These are phyloP conservation scores for Saccharomycopsis malanga DNA, from an alignment of 805 yeast species.

Conservation along the genomic window DNA sequence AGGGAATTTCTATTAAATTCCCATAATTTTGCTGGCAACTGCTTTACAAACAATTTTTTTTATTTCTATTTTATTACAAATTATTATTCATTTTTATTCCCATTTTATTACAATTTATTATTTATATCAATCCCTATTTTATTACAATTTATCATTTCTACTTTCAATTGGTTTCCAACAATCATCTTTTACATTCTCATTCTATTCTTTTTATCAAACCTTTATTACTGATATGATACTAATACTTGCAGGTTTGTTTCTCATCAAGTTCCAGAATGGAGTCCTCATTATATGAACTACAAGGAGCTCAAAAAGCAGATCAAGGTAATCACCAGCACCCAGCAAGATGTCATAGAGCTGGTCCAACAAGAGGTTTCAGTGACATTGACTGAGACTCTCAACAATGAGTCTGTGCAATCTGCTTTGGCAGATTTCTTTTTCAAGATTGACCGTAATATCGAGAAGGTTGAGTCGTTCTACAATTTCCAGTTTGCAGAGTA, in stretches of 20 bases:
- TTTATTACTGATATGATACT: not conserved
- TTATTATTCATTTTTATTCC: no score
- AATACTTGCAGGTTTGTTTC: slow-evolving; percentile 38
- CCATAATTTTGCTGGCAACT: no score
- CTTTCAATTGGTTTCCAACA: no score
- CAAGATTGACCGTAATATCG: slow-evolving; percentile 73
- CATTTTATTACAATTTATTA: no score
- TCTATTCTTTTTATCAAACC: no score
- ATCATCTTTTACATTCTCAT: no score
- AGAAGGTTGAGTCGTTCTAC: slow-evolving; percentile 73
- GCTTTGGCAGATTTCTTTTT: slow-evolving; percentile 63
- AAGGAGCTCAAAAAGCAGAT: slow-evolving; percentile 76
- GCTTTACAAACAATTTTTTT: no score
- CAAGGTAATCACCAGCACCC: slow-evolving; percentile 48
- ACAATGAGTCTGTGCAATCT: slow-evolving; percentile 37
- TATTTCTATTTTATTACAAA: no score
- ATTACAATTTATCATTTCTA: no score
- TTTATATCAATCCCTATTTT: no score
- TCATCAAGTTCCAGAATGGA: slow-evolving; percentile 95
- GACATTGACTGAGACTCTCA: slow-evolving; percentile 30
- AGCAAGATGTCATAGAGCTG: slow-evolving; percentile 29
- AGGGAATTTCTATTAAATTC: no score
- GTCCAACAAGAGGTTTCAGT: slow-evolving; percentile 23
- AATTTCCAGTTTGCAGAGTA: slow-evolving; percentile 68
- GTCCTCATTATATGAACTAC: slow-evolving; percentile 72